These are phyloP conservation scores for Annulohypoxylon moriforme DNA, from an alignment of 495 filamentous ascomycete genomes.

Conservation along the genomic window DNA sequence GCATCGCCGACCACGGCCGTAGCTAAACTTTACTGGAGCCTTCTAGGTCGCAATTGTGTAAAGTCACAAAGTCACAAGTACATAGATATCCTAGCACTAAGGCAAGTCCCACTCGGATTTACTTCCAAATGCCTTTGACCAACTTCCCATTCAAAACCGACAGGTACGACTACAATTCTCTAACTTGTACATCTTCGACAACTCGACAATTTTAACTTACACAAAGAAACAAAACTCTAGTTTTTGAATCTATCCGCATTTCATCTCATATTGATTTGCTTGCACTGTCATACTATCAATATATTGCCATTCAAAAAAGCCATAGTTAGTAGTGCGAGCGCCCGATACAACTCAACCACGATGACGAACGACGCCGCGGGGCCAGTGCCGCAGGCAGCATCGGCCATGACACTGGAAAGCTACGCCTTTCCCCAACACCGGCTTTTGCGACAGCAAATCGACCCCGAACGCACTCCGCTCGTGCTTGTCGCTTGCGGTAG, in stretches of 20 bases:
- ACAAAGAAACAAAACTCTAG: slow-evolving; percentile 1
- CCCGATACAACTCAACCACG: slow-evolving; percentile 14
- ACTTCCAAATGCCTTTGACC: slow-evolving; percentile 14
- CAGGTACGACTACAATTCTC: slow-evolving; percentile 8
- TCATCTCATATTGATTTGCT: neutral
- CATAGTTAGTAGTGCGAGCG: neutral
- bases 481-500: slow-evolving; percentile 91
- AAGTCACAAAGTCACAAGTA: slow-evolving; percentile 24
- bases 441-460: slow-evolving; percentile 73
- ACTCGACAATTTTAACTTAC: neutral
- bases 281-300: neutral
- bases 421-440: slow-evolving; percentile 81
- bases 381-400: slow-evolving; percentile 38
- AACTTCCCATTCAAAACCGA: slow-evolving; percentile 19
- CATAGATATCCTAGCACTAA: slow-evolving; percentile 3
- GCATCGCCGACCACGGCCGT: slow-evolving; percentile 36
- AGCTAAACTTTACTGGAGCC: slow-evolving; percentile 26
- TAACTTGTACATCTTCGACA: neutral
- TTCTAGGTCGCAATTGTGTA: slow-evolving; percentile 7
- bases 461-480: slow-evolving; percentile 78
- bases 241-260: neutral
- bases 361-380: slow-evolving; percentile 39
- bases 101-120: slow-evolving; percentile 16
- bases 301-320: neutral
- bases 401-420: slow-evolving; percentile 53